phyloP scores from a whole-genome alignment of 257 asterid species.

The Nyctanthes arbortristis region DNA sequence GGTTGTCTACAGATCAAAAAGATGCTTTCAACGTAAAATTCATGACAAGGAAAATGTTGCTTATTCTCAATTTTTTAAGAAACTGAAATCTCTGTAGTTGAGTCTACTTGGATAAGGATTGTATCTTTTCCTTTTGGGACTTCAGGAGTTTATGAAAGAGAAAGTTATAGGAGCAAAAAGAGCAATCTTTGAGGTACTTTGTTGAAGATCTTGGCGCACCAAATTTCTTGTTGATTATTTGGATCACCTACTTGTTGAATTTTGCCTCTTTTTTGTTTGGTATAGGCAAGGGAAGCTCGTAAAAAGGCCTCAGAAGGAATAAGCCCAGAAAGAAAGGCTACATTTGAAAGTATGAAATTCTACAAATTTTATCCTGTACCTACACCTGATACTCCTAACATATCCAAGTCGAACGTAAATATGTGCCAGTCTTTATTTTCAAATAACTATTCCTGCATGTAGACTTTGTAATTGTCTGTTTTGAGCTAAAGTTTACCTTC shows the following conservation, averaged over 20 bases:
- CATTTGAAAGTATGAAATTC: slow-evolving; percentile 66
- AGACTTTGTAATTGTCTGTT: not conserved
- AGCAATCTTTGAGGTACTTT: slow-evolving; percentile 61
- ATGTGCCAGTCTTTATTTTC: not conserved
- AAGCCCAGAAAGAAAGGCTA: slow-evolving; percentile 66
- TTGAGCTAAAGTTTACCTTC: slow-evolving; percentile 1
- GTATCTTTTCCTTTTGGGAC: not conserved
- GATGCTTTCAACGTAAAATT: slow-evolving; percentile 65
- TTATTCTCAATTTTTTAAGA: slow-evolving; percentile 15
- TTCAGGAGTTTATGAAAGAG: slow-evolving; percentile 70
- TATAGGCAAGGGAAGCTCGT: slow-evolving; percentile 86
- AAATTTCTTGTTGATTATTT: slow-evolving; percentile 11
- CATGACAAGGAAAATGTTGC: slow-evolving; percentile 9
- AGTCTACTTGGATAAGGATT: not conserved
- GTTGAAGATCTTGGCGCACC: slow-evolving; percentile 4
- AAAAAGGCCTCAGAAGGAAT: slow-evolving; percentile 69
- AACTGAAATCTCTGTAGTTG: not conserved
- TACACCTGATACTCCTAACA: slow-evolving; percentile 66
- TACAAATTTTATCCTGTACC: slow-evolving; percentile 85
- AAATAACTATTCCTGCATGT: not conserved
- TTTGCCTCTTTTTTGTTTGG: slow-evolving; percentile 20
- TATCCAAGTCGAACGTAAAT: slow-evolving; percentile 56
- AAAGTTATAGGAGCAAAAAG: slow-evolving; percentile 73
- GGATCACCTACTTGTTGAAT: slow-evolving; percentile 16
- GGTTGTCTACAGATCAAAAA: slow-evolving; percentile 64